Percentiles rank a stretch among this genome's conserved stretches.
phyloP scores from a whole-genome alignment of 2,329 filamentous ascomycete genomes.

The Rhynchosporium agropyri region DNA sequence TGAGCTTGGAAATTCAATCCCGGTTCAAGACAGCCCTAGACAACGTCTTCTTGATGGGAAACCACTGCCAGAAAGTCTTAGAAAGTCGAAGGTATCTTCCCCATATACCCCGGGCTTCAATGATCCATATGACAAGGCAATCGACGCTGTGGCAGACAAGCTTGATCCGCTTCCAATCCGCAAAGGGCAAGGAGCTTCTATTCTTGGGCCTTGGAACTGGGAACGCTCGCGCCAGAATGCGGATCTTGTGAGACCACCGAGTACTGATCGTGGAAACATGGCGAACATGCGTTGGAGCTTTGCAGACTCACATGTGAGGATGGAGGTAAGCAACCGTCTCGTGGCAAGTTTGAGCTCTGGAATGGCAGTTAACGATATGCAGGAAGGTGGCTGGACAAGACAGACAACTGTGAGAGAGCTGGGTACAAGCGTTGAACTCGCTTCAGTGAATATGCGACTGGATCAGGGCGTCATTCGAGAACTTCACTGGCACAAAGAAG shows the following conservation, averaged over 20 bases:
- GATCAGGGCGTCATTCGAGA: conserved; percentile 73
- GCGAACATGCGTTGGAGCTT: conserved; percentile 75
- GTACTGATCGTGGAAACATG: conserved; percentile 71
- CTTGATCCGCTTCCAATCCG: conserved; percentile 68
- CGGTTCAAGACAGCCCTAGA: conserved; percentile 54
- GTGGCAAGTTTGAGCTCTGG: not conserved
- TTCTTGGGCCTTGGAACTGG: conserved; percentile 70
- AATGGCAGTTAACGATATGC: conserved; percentile 12
- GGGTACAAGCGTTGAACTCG: conserved; percentile 66
- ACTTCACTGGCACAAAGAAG: conserved; percentile 79
- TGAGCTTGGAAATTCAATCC: conserved; percentile 36
- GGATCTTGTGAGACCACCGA: conserved; percentile 70
- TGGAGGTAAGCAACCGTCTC: conserved; percentile 53
- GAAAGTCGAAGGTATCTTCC: conserved; percentile 26
- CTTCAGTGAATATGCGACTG: conserved; percentile 79
- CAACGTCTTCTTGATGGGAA: conserved; percentile 57
- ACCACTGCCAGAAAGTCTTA: conserved; percentile 49
- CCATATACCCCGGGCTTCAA: conserved; percentile 63
- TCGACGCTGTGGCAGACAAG: conserved; percentile 61
- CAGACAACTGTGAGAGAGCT: conserved; percentile 70
- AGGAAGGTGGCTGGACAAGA: conserved; percentile 77
- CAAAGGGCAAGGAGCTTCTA: conserved; percentile 64
- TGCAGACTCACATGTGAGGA: conserved; percentile 64
- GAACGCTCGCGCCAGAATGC: conserved; percentile 71
- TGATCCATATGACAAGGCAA: conserved; percentile 63